Base-by-base conservation (phyloP, 116 monocot genomes). In the Posidonia oceanica region DNA sequence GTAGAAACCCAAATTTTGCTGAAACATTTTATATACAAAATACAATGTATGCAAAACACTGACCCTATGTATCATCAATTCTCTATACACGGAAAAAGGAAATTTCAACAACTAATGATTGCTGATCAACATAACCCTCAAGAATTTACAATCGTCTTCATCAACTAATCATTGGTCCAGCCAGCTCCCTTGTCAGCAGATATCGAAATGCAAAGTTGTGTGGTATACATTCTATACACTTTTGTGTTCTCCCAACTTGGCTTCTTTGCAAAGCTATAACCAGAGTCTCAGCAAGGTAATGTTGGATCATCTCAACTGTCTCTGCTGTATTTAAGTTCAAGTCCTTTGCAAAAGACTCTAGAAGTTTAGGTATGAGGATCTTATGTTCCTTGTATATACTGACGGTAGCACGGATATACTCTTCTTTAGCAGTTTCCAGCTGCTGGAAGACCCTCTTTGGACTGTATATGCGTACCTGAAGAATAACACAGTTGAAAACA, bases 211-310 rank as follows among this genome's bases (percentile, higher is more conserved):
- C 74, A 53, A 71, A 81, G 70, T 83, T 84, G 71, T 90, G 79
- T 71, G 90, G 90, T 5, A 90, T 80, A 90, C 98, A 98, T 63
- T 98, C 90, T 12, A 98, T 77, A 71, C 85, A 79, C 73, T 84
- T 89, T 36, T 80, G 84, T 15, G 93, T 73, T 76, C 68, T 81
- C 18, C 84, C 90, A 41, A 75, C 87, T 60, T 89, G 92, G 68
- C 93, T 93, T 72, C 87, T 86, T 58, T 83, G 76, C 69, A 90
- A 75, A 29, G 85, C 93, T 73, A 84, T 77, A 8, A 76, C 61
- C 29, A 93, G 67, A 21, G 80, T 93, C 75, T 93, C 87, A 0
- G 98, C 90, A 3, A 93, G 84, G 71, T 83, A 81, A 2, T 59
- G 70, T 44, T 83, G 85, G 69, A 98, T 87, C 80, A 90, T 83